Evolutionary conservation across 306 rosid species (phyloP), one percentile per base, ranked within the genome.

Genomic region (Vigna nakashimae): DNA sequence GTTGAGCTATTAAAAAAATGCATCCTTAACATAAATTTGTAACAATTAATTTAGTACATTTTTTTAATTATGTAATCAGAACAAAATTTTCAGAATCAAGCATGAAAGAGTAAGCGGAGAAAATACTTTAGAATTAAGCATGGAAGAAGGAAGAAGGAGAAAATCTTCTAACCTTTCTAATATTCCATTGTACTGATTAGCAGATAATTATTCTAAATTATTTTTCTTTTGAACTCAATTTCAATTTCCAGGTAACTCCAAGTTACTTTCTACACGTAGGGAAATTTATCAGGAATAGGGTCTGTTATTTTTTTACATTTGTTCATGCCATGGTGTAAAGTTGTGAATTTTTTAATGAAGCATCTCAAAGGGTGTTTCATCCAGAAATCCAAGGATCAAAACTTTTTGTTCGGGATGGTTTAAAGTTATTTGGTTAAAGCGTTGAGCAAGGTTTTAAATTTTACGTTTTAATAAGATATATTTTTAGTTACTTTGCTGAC

Each of bases 141-240:
- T 36, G 42, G 42, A 36, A 36, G 42, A 6, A 36, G 8, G 42
- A 7, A 36, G 42, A 36, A 36, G 9, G 42, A 36, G 42, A 36
- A 36, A 36, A 36, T 36, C 2, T 36, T 36, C 42, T 36, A 36
- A 1, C 9, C 8, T 36, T 36, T 28, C 15, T 20, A 71, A 82
- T 48, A 48, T 28, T 17, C 50, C 22, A 30, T 16, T 8, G 10
- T 59, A 60, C 43, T 32, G 43, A 30, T 30, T 59, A 66, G 53
- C 45, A 36, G 1, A 58, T 67, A 67, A 26, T 7, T 16, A 36
- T 40, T 56, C 60, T 28, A 60, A 57, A 57, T 13, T 28, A 28
- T 28, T 11, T 60, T 30, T 10, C 5, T n/a, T n/a, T n/a, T n/a
- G n/a, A n/a, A n/a, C n/a, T 74, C 69, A 50, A 45, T 73, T 78